A percentile compares a stretch with the other conserved stretches of the same genome.
Evolutionary conservation across 1,139 yeast genomes (phyloP).

Genomic region (Yamadazyma pseudoaaseri): DNA sequence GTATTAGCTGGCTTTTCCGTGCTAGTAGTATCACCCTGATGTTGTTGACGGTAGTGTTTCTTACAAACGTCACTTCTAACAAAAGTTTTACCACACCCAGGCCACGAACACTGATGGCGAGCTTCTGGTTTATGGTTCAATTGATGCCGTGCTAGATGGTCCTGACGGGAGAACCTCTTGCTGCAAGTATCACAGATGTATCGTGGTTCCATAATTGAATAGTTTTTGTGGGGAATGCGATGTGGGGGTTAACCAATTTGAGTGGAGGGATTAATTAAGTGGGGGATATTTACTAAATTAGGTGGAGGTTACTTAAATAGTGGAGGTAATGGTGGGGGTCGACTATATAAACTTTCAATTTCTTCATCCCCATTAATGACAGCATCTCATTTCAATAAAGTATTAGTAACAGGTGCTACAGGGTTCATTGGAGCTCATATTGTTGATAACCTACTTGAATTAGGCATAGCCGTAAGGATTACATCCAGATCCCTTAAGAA

Average conservation of each 20-base stretch:
- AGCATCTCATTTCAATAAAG: slow-evolving; percentile 15
- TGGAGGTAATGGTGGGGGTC: slow-evolving; percentile 5
- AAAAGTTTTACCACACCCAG: slow-evolving; percentile 40
- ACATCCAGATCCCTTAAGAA: slow-evolving; percentile 28
- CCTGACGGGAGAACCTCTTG: slow-evolving; percentile 42
- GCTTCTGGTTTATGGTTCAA: slow-evolving; percentile 39
- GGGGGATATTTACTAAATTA: background rate
- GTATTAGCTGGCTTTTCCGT: background rate
- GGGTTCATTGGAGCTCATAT: slow-evolving; percentile 54
- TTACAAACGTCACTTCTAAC: slow-evolving; percentile 34
- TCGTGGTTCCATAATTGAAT: background rate
- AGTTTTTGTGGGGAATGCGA: slow-evolving; percentile 3
- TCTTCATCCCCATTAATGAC: slow-evolving; percentile 8
- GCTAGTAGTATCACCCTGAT: slow-evolving; percentile 2
- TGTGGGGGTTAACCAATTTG: background rate
- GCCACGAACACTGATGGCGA: slow-evolving; percentile 30
- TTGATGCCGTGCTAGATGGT: slow-evolving; percentile 43
- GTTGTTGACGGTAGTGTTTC: slow-evolving; percentile 14
- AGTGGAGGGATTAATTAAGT: background rate
- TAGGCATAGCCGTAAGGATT: slow-evolving; percentile 27
- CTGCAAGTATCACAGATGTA: slow-evolving; percentile 24
- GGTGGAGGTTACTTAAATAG: background rate
- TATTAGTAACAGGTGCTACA: slow-evolving; percentile 55
- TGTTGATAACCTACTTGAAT: slow-evolving; percentile 23
- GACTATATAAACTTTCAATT: background rate